Conservation (phyloP, 2,329 filamentous ascomycete species). For the Aspergillus pseudoglaucus region DNA sequence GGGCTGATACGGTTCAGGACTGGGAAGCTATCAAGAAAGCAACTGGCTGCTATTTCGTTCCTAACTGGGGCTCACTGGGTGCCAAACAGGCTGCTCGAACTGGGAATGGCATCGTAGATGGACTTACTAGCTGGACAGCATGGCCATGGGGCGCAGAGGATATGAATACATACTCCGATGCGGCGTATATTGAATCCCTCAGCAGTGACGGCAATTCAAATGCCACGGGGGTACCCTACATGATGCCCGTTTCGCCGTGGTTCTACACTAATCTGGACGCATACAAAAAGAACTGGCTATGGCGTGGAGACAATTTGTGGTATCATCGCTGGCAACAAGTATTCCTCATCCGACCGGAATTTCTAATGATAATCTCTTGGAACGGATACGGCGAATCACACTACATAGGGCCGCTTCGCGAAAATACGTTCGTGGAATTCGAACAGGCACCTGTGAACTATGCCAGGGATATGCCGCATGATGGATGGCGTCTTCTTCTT, state of each 20-base stretch:
- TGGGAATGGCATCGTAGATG: conserved; percentile 26
- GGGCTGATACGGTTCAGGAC: conserved; percentile 34
- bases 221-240: conserved; percentile 34
- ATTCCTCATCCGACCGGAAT: conserved; percentile 45
- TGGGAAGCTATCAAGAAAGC: conserved; percentile 40
- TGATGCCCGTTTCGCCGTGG: conserved; percentile 54
- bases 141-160: conserved; percentile 35
- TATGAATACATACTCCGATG: conserved; percentile 33
- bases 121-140: conserved; percentile 38
- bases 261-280: conserved; percentile 51
- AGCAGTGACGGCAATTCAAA: neutral
- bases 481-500: conserved; percentile 25
- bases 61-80: conserved; percentile 39
- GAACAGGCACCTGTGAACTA: conserved; percentile 36
- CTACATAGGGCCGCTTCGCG: conserved; percentile 48
- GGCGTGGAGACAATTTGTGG: conserved; percentile 56
- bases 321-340: conserved; percentile 53
- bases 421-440: conserved; percentile 37
- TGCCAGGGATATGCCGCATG: conserved; percentile 22
- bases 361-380: conserved; percentile 54
- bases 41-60: conserved; percentile 40
- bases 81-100: conserved; percentile 18
- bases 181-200: conserved; percentile 33
- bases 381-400: conserved; percentile 58
- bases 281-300: conserved; percentile 59